Evolutionary conservation across 2,329 filamentous ascomycete species (phyloP), one percentile per base, ranked within the genome.

Genomic region (Aspergillus amoenus): DNA sequence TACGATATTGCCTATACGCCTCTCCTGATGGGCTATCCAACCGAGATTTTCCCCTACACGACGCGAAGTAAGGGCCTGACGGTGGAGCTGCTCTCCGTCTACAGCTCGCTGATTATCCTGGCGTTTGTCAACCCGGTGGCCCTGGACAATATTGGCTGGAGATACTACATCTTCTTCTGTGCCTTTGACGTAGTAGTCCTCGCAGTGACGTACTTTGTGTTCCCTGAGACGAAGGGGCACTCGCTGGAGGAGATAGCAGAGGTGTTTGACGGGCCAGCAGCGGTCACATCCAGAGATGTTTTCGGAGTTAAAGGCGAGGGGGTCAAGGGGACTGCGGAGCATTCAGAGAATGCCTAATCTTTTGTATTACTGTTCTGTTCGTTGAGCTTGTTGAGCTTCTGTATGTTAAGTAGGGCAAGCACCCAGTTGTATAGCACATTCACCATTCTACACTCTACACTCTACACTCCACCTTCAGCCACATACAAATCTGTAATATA

Each of bases 21-120:
- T 1, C 64, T 70, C 78, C 27, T 79, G 75, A 62, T 68, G n/a
- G 45, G 45, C 9, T 48, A 48, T 24, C 45, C 45, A 32, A 46
- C 44, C 13, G 79, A 82, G 61, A 80, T 82, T 59, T 66, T 80
- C 56, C 78, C 79, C 3, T 82, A 77, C 70, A 75, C 74, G 58
- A 75, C 81, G 55, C 78, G 79, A 49, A 77, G 78, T 57, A 80
- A 80, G 69, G 79, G 79, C 42, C 69, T 81, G 52, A 72, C 69
- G 0, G 65, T 74, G 54, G 70, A 73, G 68, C 0, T 46, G 44
- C 13, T 46, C 5, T 32, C 24, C 8, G 44, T 46, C 13, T 46
- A 46, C 15, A n/a, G 44, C 11, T n/a, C 18, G 11, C 44, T 46
- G 22, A 32, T 46, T 4, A 32, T 46, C 2, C 22, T 70, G 69